These are phyloP conservation scores for Phialophora expanda DNA, from an alignment of 2,329 filamentous ascomycete species.

Conservation along the genomic window DNA sequence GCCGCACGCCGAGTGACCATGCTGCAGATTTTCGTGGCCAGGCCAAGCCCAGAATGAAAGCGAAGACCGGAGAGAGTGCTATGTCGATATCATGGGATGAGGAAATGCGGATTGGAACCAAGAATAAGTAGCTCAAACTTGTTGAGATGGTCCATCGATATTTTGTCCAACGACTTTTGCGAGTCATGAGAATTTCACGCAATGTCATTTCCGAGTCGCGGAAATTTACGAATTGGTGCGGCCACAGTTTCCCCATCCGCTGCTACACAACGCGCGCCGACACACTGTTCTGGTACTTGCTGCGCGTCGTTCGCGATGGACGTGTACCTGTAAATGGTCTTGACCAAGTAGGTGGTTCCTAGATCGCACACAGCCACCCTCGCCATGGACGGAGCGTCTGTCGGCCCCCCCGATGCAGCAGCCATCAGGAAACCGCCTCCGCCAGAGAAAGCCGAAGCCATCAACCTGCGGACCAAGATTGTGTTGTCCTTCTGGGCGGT, in stretches of 20 bases:
- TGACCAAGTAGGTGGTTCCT: background rate
- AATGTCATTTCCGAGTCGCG: background rate
- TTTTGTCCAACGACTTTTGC: background rate
- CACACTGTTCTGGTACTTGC: background rate
- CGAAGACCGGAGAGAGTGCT: background rate
- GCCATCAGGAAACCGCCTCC: constrained; percentile 60
- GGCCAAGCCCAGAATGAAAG: background rate
- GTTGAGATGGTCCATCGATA: background rate
- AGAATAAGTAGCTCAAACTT: background rate
- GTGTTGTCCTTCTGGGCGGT: constrained; percentile 91
- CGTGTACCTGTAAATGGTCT: background rate
- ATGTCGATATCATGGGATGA: background rate
- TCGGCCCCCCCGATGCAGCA: constrained; percentile 12
- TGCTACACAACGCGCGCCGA: background rate
- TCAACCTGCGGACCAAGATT: constrained; percentile 72
- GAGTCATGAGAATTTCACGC: background rate
- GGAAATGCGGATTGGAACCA: background rate
- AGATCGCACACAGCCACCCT: background rate
- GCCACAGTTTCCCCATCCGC: constrained; percentile 18
- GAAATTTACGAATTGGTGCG: background rate
- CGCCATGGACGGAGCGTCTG: constrained; percentile 16
- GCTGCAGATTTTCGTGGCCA: constrained; percentile 3
- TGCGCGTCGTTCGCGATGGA: constrained; percentile 1
- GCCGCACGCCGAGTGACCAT: constrained; percentile 8
- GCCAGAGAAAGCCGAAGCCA: constrained; percentile 73